A percentile compares a stretch with the other conserved stretches of the same genome.
Evolutionary conservation across 805 yeast species (phyloP).

Genomic region (Candida oleophila): DNA sequence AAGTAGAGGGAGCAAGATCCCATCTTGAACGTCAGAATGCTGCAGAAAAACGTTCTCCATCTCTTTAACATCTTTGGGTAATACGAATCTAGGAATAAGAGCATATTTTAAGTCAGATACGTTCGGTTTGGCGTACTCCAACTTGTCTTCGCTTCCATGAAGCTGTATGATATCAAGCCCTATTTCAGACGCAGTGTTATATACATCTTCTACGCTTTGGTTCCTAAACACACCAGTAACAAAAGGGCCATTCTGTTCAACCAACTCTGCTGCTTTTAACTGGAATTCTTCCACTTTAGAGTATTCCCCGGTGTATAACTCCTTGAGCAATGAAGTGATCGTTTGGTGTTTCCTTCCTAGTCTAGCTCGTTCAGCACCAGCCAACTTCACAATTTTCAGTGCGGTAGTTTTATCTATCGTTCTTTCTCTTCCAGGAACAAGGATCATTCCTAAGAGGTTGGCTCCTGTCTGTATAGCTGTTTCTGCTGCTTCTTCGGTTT

Average conservation of each 20-base stretch:
- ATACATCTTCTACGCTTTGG: slow-evolving; percentile 67
- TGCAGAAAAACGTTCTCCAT: slow-evolving; percentile 27
- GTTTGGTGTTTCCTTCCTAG: slow-evolving; percentile 17
- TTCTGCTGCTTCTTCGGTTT: slow-evolving; percentile 65
- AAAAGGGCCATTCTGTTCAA: slow-evolving; percentile 54
- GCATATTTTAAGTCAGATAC: slow-evolving; percentile 43
- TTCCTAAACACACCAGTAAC: slow-evolving; percentile 90
- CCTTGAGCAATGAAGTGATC: slow-evolving; percentile 14
- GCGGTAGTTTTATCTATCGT: slow-evolving; percentile 50
- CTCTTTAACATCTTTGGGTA: slow-evolving; percentile 50
- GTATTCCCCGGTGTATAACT: slow-evolving; percentile 23
- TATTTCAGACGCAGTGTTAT: slow-evolving; percentile 39
- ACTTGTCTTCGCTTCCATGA: slow-evolving; percentile 67
- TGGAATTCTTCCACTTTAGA: slow-evolving; percentile 16
- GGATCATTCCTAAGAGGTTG: slow-evolving; percentile 74
- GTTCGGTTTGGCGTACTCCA: slow-evolving; percentile 46
- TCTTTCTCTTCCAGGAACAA: slow-evolving; percentile 80
- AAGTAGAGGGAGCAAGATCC: slow-evolving; percentile 59
- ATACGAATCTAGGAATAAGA: slow-evolving; percentile 67
- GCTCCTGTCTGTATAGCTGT: slow-evolving; percentile 72
- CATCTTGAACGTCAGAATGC: slow-evolving; percentile 18
- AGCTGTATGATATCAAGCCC: slow-evolving; percentile 79
- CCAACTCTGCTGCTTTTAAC: slow-evolving; percentile 13
- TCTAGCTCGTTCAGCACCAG: slow-evolving; percentile 19
- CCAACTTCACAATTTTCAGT: slow-evolving; percentile 23